Base-by-base conservation (phyloP, 1,139 yeast species). In the Pichia terricola region DNA sequence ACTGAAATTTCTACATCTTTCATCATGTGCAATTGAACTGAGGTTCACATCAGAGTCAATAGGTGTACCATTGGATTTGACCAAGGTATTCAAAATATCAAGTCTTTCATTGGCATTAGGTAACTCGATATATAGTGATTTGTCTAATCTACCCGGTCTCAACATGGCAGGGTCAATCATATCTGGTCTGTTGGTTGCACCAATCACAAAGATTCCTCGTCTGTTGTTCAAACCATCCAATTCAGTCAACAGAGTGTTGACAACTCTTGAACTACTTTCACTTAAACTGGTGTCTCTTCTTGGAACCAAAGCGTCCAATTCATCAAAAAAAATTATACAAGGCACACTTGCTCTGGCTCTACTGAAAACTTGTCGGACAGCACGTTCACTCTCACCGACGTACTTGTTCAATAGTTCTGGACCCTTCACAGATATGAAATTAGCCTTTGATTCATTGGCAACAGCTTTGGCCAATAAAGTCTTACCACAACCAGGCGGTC, bases 401-500 rank as follows among this genome's bases (percentile, higher is more conserved):
- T 88, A 91, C 64, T 91, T 91, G 62, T 91, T 91, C 48, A 91
- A 70, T 45, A 91, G 67, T 61, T 91, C 98, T 0, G 98, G 97
- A 2, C 98, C 98, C 52, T 94, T 82, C 36, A 91, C 88, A 8
- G 95, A 85, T 38, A 91, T 91, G 63, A 91, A 91, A 61, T 91
- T 91, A 7, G 97, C 97, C 45, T 94, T 75, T 1, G 96, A 86
- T 64, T 91, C 97, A 60, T 91, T 89, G 11, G 98, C 98, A 9
- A 91, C 97, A 0, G 97, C 98, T 59, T 91, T 91, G 1, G 97
- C 98, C 41, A 91, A 69, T 45, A 91, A 69, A 0, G 98, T 91
- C 60, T 91, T 91, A 72, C 98, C 98, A 68, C 97, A 91, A 26
- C 98, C 98, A 3, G 98, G 98, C 2, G 98, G 99, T 0, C 99